Percentiles rank a stretch among this genome's conserved stretches.
Conservation (phyloP, 1,284 basidiomycete species). For the Cryptococcus maquisensis region DNA sequence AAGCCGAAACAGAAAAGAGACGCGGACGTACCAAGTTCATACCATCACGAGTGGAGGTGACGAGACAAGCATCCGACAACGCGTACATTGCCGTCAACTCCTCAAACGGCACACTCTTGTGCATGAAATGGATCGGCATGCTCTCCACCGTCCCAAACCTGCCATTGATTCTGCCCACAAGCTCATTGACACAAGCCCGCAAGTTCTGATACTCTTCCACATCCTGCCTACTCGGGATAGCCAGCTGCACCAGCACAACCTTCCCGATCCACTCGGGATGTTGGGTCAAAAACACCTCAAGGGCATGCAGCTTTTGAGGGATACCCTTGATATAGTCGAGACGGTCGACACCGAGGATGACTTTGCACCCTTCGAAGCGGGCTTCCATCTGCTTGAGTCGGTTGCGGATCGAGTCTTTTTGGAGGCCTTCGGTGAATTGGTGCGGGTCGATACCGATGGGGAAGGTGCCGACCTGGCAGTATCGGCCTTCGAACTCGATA, state of each 20-base stretch:
- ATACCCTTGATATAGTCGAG: conserved; percentile 99
- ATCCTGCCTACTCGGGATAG: conserved; percentile 94
- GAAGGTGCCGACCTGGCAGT: conserved; percentile 96
- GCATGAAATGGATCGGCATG: conserved; percentile 99
- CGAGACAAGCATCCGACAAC: conserved; percentile 91
- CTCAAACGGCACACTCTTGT: conserved; percentile 88
- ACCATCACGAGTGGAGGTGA: conserved; percentile 91
- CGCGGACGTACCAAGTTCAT: conserved; percentile 83
- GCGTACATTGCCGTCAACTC: conserved; percentile 96
- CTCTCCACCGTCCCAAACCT: conserved; percentile 97
- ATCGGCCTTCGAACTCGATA: conserved; percentile 88
- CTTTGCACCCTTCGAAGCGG: conserved; percentile 89
- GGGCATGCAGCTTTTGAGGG: conserved; percentile 92
- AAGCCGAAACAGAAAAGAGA: background rate
- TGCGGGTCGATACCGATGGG: conserved; percentile 96
- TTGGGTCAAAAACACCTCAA: conserved; percentile 93
- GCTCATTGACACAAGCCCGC: conserved; percentile 91
- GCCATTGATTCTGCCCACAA: conserved; percentile 96
- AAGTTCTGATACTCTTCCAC: conserved; percentile 99
- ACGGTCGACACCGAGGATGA: conserved; percentile 96
- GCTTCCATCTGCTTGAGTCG: conserved; percentile 78
- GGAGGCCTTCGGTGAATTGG: conserved; percentile 83
- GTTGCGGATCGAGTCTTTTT: conserved; percentile 70
- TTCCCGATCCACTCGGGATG: conserved; percentile 99
- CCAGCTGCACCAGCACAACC: conserved; percentile 92